phyloP scores from a whole-genome alignment of 352 stramenopile genomes.

The Phytophthora lateralis region DNA sequence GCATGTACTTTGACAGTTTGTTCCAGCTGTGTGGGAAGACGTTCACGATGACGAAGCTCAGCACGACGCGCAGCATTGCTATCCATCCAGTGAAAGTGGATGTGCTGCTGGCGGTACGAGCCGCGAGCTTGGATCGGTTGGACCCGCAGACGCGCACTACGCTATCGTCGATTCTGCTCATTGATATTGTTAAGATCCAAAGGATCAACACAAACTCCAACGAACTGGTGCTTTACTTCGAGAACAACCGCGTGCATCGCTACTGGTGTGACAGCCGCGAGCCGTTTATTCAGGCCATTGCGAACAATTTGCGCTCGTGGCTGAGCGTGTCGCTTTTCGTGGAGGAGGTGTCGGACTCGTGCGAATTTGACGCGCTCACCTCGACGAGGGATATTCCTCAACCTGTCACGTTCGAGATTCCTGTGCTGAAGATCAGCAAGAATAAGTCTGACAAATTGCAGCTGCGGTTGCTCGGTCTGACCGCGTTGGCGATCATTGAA shows the following conservation, averaged over 20 bases:
- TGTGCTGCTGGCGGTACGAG: conserved; percentile 76
- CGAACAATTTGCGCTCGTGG: conserved; percentile 88
- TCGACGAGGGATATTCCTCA: conserved; percentile 81
- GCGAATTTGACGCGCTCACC: conserved; percentile 82
- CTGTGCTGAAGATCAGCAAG: conserved; percentile 88
- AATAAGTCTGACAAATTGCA: conserved; percentile 74
- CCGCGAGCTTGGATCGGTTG: conserved; percentile 77
- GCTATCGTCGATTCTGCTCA: conserved; percentile 83
- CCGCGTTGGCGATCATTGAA: conserved; percentile 71
- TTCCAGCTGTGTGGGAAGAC: conserved; percentile 88
- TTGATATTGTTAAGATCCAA: conserved; percentile 91
- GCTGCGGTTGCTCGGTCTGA: conserved; percentile 74
- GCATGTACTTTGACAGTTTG: conserved; percentile 89
- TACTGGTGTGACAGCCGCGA: conserved; percentile 88
- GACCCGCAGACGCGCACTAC: conserved; percentile 68
- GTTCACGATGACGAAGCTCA: conserved; percentile 86
- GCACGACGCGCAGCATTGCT: conserved; percentile 72
- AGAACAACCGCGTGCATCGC: conserved; percentile 88
- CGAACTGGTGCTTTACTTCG: conserved; percentile 84
- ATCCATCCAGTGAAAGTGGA: conserved; percentile 73
- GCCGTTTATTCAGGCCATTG: conserved; percentile 86
- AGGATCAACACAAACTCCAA: conserved; percentile 84
- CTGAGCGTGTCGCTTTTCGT: conserved; percentile 82
- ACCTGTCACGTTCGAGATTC: conserved; percentile 83
- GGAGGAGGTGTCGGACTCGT: conserved; percentile 84